These are phyloP conservation scores for Psilocybe cubensis DNA, from an alignment of 768 basidiomycete species.

Conservation along the genomic window DNA sequence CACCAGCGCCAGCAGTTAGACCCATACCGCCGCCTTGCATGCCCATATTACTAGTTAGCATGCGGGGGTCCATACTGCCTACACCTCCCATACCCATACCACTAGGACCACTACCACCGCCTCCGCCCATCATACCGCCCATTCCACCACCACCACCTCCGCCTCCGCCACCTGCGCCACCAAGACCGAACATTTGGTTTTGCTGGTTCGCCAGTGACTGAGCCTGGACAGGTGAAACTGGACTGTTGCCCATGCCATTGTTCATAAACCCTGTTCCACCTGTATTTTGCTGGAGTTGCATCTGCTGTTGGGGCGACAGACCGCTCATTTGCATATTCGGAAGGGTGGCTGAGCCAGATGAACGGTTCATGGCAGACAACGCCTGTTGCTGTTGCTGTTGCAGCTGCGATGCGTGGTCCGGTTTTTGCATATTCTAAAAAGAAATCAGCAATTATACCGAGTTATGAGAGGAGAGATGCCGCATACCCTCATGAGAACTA, in stretches of 20 bases:
- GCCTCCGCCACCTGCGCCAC: conserved; percentile 17
- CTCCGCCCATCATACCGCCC: conserved; percentile 16
- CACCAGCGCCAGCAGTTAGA: conserved; percentile 22
- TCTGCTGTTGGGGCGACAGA: conserved; percentile 12
- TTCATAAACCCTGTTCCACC: conserved; percentile 16
- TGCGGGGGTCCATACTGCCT: conserved; percentile 33
- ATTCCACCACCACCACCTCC: conserved; percentile 20
- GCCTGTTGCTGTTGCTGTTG: conserved; percentile 27
- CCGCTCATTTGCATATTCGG: conserved; percentile 19
- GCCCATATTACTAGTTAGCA: conserved; percentile 31
- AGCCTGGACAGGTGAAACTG: conserved; percentile 24
- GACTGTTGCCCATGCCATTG: conserved; percentile 10
- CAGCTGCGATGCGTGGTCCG: conserved; percentile 16
- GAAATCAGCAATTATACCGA: background rate
- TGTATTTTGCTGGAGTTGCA: conserved; percentile 12
- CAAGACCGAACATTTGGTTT: conserved; percentile 20
- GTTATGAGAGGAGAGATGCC: background rate
- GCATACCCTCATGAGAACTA: background rate
- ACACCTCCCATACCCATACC: conserved; percentile 33
- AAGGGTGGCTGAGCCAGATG: conserved; percentile 11
- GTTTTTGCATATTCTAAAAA: background rate
- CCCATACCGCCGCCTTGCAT: conserved; percentile 28
- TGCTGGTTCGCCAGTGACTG: conserved; percentile 23
- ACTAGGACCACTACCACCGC: conserved; percentile 22
- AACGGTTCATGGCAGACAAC: conserved; percentile 20